Evolutionary conservation across 768 basidiomycete genomes (phyloP), one percentile per base, ranked within the genome.

Genomic region (Termitomyces sp.): DNA sequence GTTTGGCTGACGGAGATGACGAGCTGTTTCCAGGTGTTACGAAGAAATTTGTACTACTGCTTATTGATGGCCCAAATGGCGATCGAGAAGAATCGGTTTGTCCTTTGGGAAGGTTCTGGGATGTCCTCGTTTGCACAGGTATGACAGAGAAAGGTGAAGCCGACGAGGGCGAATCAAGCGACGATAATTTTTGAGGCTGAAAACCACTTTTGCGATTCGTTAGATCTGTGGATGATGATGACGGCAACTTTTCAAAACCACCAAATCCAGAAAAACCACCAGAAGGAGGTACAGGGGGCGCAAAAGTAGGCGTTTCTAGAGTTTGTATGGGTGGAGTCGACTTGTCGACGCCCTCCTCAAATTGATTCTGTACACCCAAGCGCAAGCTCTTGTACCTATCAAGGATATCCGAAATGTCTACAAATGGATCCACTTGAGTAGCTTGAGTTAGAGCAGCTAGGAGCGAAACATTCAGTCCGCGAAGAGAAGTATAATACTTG

Each of bases 401-500:
- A 9, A 88, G 63, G 5, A 86, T 59, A 33, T 73, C 69, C n/a
- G 79, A 72, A 12, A 89, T 67, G 61, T 92, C 87, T n/a, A 72
- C 68, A 68, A 91, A 91, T 2, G 89, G 86, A 71, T 92, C 89
- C 16, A 79, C 74, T 51, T 87, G 82, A 23, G 89, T 75, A 23
- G 82, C 80, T 59, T 81, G 79, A 33, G 81, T 75, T 56, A 89
- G 69, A 14, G 82, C 78, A n/a, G 79, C 74, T 26, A 88, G 68
- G 60, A 91, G 75, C 2, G 87, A 88, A 36, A 80, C 71, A 66
- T 92, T 92, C 44, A 92, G 77, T 14, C 89, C 89, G 38, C 90
- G 85, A n/a, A 92, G 79, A 28, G 84, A 81, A 43, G 74, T 82
- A 72, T 84, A 90, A 67, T 86, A 90, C 55, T 82, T 81, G 16